These are phyloP conservation scores for Sporothrix luriei DNA, from an alignment of 2,329 filamentous ascomycete genomes.

Conservation along the genomic window DNA sequence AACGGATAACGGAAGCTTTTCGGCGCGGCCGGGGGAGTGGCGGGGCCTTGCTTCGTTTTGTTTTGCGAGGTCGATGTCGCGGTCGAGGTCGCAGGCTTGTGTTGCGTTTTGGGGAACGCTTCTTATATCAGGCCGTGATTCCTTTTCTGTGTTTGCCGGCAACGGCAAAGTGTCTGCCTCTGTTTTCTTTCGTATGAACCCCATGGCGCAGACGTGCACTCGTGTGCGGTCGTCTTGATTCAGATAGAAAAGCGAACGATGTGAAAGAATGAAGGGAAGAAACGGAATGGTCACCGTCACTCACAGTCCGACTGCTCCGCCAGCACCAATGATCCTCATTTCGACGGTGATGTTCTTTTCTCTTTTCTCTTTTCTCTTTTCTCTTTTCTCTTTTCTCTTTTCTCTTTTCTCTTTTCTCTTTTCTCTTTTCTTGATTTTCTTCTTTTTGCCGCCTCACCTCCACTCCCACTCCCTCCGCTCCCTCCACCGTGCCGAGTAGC, in stretches of 20 bases:
- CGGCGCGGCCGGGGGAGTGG: not conserved
- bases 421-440: not conserved
- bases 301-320: not conserved
- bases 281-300: no score
- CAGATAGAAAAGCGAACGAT: not conserved
- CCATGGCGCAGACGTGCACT: not conserved
- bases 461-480: not conserved
- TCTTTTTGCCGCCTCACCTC: not conserved
- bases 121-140: not conserved
- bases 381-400: not conserved
- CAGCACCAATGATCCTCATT: not conserved
- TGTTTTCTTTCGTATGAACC: not conserved
- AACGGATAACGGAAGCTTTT: conserved; percentile 8
- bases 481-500: conserved; percentile 13
- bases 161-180: not conserved
- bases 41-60: not conserved
- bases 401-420: not conserved
- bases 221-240: not conserved
- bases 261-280: no score
- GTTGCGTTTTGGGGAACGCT: not conserved
- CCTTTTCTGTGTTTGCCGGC: not conserved
- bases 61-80: not conserved
- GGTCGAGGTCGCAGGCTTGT: not conserved
- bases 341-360: not conserved
- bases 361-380: conserved; percentile 1